These are phyloP conservation scores for Steccherinum ochraceum DNA, from an alignment of 768 basidiomycete species.

Conservation along the genomic window DNA sequence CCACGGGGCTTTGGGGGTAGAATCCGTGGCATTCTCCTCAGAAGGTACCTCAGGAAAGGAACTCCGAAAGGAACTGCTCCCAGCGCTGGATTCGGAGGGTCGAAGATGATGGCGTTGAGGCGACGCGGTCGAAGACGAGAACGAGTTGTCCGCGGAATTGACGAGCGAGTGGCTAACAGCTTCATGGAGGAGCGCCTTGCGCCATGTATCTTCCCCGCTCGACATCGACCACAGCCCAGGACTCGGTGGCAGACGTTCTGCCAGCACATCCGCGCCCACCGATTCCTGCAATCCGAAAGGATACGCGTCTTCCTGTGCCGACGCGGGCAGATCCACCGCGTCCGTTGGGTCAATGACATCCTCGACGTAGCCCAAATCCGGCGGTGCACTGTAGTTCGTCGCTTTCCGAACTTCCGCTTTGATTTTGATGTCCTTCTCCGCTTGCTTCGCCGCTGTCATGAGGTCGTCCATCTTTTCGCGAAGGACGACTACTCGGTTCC, in stretches of 20 bases:
- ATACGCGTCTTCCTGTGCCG: conserved; percentile 51
- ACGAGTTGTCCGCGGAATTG: conserved; percentile 41
- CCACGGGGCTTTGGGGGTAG: conserved; percentile 4
- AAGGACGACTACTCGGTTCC: conserved; percentile 62
- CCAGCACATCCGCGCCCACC: conserved; percentile 67
- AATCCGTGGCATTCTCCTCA: conserved; percentile 4
- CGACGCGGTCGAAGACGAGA: conserved; percentile 24
- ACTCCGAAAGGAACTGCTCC: conserved; percentile 6
- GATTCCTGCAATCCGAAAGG: conserved; percentile 76
- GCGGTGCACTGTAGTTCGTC: conserved; percentile 32
- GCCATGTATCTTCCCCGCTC: conserved; percentile 61
- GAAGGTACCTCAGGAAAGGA: neutral
- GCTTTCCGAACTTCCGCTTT: conserved; percentile 44
- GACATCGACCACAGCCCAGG: conserved; percentile 54
- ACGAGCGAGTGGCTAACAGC: conserved; percentile 75
- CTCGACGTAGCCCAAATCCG: conserved; percentile 34
- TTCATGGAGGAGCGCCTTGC: conserved; percentile 67
- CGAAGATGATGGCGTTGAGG: conserved; percentile 8
- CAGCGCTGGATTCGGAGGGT: conserved; percentile 1
- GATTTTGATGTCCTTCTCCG: conserved; percentile 63
- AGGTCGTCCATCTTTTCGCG: conserved; percentile 77
- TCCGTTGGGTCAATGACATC: conserved; percentile 81
- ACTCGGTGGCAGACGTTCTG: conserved; percentile 67
- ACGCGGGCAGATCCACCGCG: conserved; percentile 71
- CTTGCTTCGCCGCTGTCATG: conserved; percentile 63